A percentile compares a stretch with the other conserved stretches of the same genome.
These are phyloP conservation scores for Phytopythium aichiense DNA, from an alignment of 352 stramenopile species.

Conservation along the genomic window DNA sequence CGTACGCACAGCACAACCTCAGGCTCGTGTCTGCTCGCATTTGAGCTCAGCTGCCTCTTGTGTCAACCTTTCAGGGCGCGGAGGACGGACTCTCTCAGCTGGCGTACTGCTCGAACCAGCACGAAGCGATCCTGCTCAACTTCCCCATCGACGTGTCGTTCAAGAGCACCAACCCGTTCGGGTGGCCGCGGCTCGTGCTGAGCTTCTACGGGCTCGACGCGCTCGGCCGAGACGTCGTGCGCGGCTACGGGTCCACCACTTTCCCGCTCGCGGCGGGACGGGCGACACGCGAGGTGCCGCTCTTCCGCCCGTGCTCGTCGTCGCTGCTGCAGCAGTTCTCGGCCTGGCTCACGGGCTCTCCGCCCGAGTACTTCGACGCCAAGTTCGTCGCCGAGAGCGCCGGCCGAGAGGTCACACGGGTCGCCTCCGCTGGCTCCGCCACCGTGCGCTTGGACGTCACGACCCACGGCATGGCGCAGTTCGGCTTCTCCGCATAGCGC, in stretches of 20 bases:
- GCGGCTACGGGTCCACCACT: slow-evolving; percentile 88
- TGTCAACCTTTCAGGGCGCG: slow-evolving; percentile 28
- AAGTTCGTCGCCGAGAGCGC: slow-evolving; percentile 74
- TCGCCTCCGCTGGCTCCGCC: slow-evolving; percentile 49
- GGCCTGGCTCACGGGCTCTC: slow-evolving; percentile 84
- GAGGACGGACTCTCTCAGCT: slow-evolving; percentile 89
- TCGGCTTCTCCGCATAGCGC: slow-evolving; percentile 29
- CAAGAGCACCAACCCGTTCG: slow-evolving; percentile 93
- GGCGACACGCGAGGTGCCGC: slow-evolving; percentile 64
- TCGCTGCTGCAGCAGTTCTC: slow-evolving; percentile 85
- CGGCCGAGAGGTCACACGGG: slow-evolving; percentile 63
- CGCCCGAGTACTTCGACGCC: slow-evolving; percentile 88
- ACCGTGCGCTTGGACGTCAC: slow-evolving; percentile 62
- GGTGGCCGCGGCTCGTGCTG: slow-evolving; percentile 92
- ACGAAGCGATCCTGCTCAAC: slow-evolving; percentile 89
- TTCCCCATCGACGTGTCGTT: slow-evolving; percentile 96
- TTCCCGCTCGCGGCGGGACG: slow-evolving; percentile 69
- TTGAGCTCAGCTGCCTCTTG: not conserved
- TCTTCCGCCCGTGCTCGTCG: slow-evolving; percentile 87
- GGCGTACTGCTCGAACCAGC: slow-evolving; percentile 46
- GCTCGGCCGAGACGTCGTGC: slow-evolving; percentile 87
- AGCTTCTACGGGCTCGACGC: slow-evolving; percentile 88
- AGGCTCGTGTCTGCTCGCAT: not conserved
- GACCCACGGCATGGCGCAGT: slow-evolving; percentile 50
- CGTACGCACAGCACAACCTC: slow-evolving; percentile 19